Evolutionary conservation across 768 basidiomycete genomes (phyloP), one percentile per base, ranked within the genome.

Genomic region (Lactifluus volemus): DNA sequence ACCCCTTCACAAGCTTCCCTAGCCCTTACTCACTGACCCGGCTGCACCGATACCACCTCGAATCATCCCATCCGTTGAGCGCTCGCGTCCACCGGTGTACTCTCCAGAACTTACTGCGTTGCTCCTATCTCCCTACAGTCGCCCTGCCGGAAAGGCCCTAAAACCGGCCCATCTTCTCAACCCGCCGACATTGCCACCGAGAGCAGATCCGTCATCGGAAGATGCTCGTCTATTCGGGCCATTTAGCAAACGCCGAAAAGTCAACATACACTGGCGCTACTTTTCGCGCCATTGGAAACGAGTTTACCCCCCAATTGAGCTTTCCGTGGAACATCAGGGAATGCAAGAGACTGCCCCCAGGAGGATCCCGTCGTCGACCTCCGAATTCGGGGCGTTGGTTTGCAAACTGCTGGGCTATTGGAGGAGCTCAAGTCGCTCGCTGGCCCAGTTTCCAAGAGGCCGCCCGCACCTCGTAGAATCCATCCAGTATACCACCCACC

Each of bases 171-270:
- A 77, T 45, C 69, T 90, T 42, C 55, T 61, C 8, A 70, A 67
- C 10, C 89, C 89, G 0, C 80, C 83, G 2, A 77, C 69, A 5
- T 72, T 90, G 25, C 84, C 86, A 2, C 65, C 69, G n/a, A 80
- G 81, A 21, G 83, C 83, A 34, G 72, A 84, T 63, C 79, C 81
- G 19, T 63, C 70, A 2, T 85, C 86, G 9, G 75, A 80, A 58
- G 85, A 88, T 55, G 83, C 84, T 1, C 70, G 70, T 32, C 65
- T 86, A 4, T 73, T 88, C 38, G 89, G 88, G 2, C 80, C 78
- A 10, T 74, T 90, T 47, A 88, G 86, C 75, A 87, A 82, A 68
- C 82, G 89, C 39, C 80, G 89, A 48, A 81, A 89, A 69, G 77
- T 83, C 52, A 92, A 93, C 71, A 77, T 84, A 49, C 82, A 83